These are phyloP conservation scores for Sordariomycetes sp. DNA, from an alignment of 2,329 filamentous ascomycete genomes.

Conservation along the genomic window DNA sequence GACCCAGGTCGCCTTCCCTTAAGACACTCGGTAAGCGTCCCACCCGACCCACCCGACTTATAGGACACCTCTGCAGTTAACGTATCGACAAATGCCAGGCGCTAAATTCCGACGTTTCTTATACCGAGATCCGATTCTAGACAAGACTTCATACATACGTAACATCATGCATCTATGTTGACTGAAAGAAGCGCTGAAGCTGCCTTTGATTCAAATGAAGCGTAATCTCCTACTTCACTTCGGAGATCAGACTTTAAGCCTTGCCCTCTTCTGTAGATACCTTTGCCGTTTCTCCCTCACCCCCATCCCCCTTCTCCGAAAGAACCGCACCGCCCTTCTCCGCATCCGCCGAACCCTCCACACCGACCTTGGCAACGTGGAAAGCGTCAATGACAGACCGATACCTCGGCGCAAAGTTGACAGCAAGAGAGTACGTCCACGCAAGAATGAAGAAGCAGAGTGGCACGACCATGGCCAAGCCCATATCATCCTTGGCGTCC, in stretches of 20 bases:
- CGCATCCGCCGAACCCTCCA: slow-evolving; percentile 13
- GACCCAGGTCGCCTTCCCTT: too few relatives aligned
- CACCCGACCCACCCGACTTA: too few relatives aligned
- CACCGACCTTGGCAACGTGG: slow-evolving; percentile 28
- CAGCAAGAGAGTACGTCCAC: slow-evolving; percentile 40
- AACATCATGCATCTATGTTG: too few relatives aligned
- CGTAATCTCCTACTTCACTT: neutral
- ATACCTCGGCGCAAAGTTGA: slow-evolving; percentile 57
- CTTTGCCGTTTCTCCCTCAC: neutral
- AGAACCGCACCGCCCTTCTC: neutral
- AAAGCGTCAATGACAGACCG: slow-evolving; percentile 47
- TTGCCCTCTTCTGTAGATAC: neutral
- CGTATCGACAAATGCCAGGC: too few relatives aligned
- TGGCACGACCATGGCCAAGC: slow-evolving; percentile 53
- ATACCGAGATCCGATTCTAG: too few relatives aligned
- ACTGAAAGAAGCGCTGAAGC: too few relatives aligned
- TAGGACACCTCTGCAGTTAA: too few relatives aligned
- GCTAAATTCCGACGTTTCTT: too few relatives aligned
- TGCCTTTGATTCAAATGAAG: neutral
- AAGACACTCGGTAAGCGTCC: too few relatives aligned
- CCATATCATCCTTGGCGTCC: slow-evolving; percentile 43
- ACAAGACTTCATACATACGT: too few relatives aligned
- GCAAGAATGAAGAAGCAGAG: slow-evolving; percentile 43
- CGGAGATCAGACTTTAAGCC: neutral
- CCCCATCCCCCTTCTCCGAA: too few relatives aligned